Conservation (phyloP, 345 rosid species). For the Populus davidiana region DNA sequence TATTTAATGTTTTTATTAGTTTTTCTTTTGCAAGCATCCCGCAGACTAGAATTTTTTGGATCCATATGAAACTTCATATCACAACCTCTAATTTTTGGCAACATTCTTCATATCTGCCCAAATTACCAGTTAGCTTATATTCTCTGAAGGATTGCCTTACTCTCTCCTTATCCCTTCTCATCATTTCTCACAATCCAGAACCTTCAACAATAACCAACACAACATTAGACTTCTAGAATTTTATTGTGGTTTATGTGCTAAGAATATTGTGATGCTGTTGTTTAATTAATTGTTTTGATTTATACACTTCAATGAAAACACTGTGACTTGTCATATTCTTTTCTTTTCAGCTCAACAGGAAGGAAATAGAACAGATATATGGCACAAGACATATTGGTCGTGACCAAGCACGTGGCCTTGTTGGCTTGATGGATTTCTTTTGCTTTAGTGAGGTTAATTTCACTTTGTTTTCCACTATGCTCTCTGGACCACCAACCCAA, state of each 20-base stretch:
- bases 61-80: too few relatives aligned
- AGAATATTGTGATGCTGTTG: not conserved
- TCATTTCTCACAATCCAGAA: not conserved
- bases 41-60: too few relatives aligned
- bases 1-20: too few relatives aligned
- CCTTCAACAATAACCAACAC: not conserved
- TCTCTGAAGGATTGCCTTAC: not conserved
- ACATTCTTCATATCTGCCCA: not conserved
- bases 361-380: conserved; percentile 63
- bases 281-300: not conserved
- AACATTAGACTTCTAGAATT: not conserved
- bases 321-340: not conserved
- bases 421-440: conserved; percentile 97
- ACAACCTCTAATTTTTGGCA: not conserved
- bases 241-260: not conserved
- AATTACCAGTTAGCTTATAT: not conserved
- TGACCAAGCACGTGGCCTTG: conserved; percentile 81
- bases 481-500: not conserved
- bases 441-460: conserved; percentile 91
- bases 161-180: not conserved
- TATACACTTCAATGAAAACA: not conserved
- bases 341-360: conserved; percentile 55
- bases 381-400: conserved; percentile 93
- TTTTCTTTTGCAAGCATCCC: too few relatives aligned
- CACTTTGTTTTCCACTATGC: not conserved